Base-by-base conservation (phyloP, 176 grass and related monocot species). In the Metroxylon sagu region DNA sequence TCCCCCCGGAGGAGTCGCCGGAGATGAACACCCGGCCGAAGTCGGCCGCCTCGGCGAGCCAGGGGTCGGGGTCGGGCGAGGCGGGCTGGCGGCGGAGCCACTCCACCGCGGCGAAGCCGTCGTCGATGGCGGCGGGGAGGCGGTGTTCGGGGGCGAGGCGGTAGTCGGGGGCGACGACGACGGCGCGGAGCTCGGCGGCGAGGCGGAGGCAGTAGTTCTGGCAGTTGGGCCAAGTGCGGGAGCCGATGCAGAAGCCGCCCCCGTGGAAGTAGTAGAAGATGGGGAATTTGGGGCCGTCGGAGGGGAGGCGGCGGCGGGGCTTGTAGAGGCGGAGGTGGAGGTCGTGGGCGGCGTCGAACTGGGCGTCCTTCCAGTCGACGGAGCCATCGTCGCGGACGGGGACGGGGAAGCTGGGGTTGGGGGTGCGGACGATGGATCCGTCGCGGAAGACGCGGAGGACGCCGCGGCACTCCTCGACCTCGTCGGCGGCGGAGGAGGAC, bases 121-220 rank as follows among this genome's bases (percentile, higher is more conserved):
- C 90, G 4, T 87, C 61, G 69, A 87, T 12, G 48, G 79, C 85
- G 2, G 76, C 85, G n/a, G 90, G 90, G 59, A 95, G 79, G 21
- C 60, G 77, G 77, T 89, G 74, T 59, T 95, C 90, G 0, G 90
- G 85, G 0, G 83, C 90, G 17, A 95, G 85, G 59, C 85, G 90
- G 83, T 95, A 95, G 78, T 95, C 83, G 3, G 83, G 80, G 5
- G 90, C 83, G 18, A 90, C 76, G 1, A 95, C 86, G 57, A 95
- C 49, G 49, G 80, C 68, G 54, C 18, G 39, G 55, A 70, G 55
- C 19, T 43, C 54, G 68, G 54, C 8, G 31, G 68, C 68, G 31
- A 70, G 68, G 54, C 68, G 68, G 39, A 60, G 39, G 56, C 68
- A 70, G 39, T 17, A 59, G 35, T 57, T 59, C 21, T 70, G 67